phyloP scores from a whole-genome alignment of 768 basidiomycete genomes.

The Dentipellis fragilis region DNA sequence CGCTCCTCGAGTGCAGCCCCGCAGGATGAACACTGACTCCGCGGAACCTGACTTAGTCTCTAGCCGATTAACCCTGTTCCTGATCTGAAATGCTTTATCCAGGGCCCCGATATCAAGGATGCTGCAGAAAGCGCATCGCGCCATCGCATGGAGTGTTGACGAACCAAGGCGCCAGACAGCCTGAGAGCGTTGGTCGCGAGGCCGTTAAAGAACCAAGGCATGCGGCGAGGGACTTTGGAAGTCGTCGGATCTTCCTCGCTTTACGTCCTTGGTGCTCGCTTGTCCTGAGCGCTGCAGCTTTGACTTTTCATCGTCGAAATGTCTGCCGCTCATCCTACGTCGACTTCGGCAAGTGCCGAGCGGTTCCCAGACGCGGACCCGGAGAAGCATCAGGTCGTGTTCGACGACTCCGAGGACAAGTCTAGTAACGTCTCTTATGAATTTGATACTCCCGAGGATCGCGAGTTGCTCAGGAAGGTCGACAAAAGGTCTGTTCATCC shows the following conservation, averaged over 20 bases:
- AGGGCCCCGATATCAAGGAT: too few relatives aligned
- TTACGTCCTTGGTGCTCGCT: not conserved
- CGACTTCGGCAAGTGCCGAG: not conserved
- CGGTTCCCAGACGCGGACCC: not conserved
- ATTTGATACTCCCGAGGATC: slow-evolving; percentile 2
- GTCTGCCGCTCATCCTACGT: not conserved
- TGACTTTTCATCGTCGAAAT: not conserved
- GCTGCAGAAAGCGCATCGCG: not conserved
- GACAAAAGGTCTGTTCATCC: slow-evolving; percentile 4
- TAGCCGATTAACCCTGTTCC: too few relatives aligned
- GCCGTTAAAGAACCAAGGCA: not conserved
- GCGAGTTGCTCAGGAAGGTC: slow-evolving; percentile 7
- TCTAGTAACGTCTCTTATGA: not conserved
- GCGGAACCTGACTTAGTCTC: too few relatives aligned
- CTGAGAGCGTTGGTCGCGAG: not conserved
- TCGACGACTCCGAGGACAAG: not conserved
- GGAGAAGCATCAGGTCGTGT: not conserved
- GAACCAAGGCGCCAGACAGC: not conserved
- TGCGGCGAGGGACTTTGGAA: not conserved
- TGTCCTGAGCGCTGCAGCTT: not conserved
- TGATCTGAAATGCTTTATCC: too few relatives aligned
- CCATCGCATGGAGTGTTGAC: not conserved
- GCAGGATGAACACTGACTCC: too few relatives aligned
- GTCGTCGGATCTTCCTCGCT: not conserved
- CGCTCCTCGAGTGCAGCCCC: too few relatives aligned